A percentile compares a stretch with the other conserved stretches of the same genome.
phyloP scores from a whole-genome alignment of 2,329 filamentous ascomycete genomes.

The Apiospora saccharicola region DNA sequence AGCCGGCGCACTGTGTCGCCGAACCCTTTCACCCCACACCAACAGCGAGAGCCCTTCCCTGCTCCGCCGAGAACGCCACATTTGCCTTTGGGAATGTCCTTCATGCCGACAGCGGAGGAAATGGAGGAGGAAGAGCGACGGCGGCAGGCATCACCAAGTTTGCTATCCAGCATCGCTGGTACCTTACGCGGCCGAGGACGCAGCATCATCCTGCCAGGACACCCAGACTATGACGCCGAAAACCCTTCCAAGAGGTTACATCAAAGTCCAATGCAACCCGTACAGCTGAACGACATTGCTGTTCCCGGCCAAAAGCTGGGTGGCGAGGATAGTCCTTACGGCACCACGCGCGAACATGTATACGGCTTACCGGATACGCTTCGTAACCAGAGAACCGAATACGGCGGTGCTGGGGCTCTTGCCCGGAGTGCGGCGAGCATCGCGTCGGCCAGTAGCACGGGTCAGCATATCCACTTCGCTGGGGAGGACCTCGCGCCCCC shows the following conservation, averaged over 20 bases:
- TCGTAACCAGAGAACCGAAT: conserved; percentile 52
- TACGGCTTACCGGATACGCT: conserved; percentile 57
- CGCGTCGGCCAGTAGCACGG: conserved; percentile 45
- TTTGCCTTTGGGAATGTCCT: conserved; percentile 87
- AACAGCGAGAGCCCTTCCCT: conserved; percentile 36
- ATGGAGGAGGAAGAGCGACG: conserved; percentile 63
- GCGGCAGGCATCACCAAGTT: conserved; percentile 53
- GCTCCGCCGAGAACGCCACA: conserved; percentile 55
- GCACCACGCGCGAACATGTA: conserved; percentile 50
- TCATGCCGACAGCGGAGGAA: conserved; percentile 72
- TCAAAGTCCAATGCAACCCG: conserved; percentile 66
- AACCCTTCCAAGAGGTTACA: conserved; percentile 46
- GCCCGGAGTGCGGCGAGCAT: conserved; percentile 46
- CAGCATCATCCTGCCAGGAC: conserved; percentile 49
- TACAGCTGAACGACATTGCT: conserved; percentile 68
- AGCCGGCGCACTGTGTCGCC: conserved; percentile 43
- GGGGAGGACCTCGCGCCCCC: conserved; percentile 59
- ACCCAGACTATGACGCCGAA: conserved; percentile 50
- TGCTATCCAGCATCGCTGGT: conserved; percentile 64
- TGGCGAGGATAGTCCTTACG: conserved; percentile 53
- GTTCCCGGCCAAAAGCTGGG: conserved; percentile 54
- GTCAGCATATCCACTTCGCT: conserved; percentile 57
- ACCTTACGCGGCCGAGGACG: conserved; percentile 58
- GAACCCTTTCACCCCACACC: conserved; percentile 43
- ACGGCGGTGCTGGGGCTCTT: conserved; percentile 53